phyloP scores from a whole-genome alignment of 139 green algal species.

The Diplosphaera chodatii region DNA sequence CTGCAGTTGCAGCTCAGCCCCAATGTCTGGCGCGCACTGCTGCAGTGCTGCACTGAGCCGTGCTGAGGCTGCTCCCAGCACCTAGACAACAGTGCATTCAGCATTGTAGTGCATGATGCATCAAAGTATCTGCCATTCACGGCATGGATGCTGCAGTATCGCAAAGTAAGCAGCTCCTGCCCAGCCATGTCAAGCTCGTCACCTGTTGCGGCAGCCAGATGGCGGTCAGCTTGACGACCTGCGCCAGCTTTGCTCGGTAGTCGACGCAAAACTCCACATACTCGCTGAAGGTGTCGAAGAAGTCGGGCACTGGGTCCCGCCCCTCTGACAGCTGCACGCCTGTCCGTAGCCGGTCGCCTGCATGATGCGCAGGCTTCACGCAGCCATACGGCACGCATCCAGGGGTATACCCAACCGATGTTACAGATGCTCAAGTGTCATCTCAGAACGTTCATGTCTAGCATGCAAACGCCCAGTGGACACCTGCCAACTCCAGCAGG shows the following conservation, averaged over 20 bases:
- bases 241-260: not conserved
- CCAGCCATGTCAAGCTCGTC: too few species aligned
- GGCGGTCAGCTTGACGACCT: not conserved
- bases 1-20: not conserved
- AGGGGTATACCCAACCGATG: not conserved
- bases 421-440: not conserved
- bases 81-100: too few species aligned
- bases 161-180: too few species aligned
- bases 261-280: not conserved
- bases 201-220: not conserved
- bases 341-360: not conserved
- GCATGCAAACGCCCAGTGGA: slow-evolving; percentile 2
- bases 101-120: too few species aligned
- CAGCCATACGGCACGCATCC: not conserved
- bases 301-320: not conserved
- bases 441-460: too few species aligned
- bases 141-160: not conserved
- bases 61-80: not conserved
- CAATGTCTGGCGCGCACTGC: not conserved
- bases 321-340: not conserved
- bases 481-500: slow-evolving; percentile 37
- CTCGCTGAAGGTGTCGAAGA: slow-evolving; percentile 1
- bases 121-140: not conserved
- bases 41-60: not conserved
- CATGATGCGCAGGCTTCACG: not conserved